Base-by-base conservation (phyloP, 768 basidiomycete genomes). In the Stropharia rugosoannulata region DNA sequence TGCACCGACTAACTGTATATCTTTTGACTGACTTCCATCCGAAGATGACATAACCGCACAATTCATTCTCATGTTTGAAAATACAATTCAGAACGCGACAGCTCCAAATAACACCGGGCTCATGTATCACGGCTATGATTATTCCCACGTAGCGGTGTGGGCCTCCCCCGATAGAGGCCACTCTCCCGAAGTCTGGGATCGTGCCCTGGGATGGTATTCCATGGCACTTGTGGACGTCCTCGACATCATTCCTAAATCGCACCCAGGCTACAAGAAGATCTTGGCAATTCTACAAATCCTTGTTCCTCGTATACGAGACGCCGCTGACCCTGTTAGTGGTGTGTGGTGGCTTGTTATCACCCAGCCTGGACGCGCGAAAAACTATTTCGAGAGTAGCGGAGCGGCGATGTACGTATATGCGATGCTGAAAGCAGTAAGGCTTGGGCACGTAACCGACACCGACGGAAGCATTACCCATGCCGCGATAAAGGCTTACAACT, bases 281-380 rank as follows among this genome's bases (percentile, higher is more conserved):
- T 68, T 76, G n/a, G 36, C 53, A 6, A 70, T 73, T 37, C 64
- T 77, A 12, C 64, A 63, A 39, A 67, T 62, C 0, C 66, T 81
- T 11, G 67, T 67, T 0, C 76, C 75, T 3, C 64, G 62, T 15
- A 59, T 80, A 7, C 62, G 62, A 7, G 70, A 68, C 50, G 76
- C 77, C 0, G 76, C 77, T 0, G 76, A 79, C 52, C 65, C 68
- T 4, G 52, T 48, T 2, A 68, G 66, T 11, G 78, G 77, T 16
- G 78, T 69, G 13, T 81, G 79, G 77, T 80, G 79, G 80, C 70
- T 80, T 27, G 78, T 81, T n/a, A 68, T 80, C 25, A 77, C 74
- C 9, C 74, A 80, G 59, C 77, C 79, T 13, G 77, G 76, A 22
- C 62, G 78, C 16, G 61, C 65, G 25, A 67, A 66, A 37, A 81